These are phyloP conservation scores for Ustilago trichophora DNA, from an alignment of 1,284 basidiomycete genomes.

Conservation along the genomic window DNA sequence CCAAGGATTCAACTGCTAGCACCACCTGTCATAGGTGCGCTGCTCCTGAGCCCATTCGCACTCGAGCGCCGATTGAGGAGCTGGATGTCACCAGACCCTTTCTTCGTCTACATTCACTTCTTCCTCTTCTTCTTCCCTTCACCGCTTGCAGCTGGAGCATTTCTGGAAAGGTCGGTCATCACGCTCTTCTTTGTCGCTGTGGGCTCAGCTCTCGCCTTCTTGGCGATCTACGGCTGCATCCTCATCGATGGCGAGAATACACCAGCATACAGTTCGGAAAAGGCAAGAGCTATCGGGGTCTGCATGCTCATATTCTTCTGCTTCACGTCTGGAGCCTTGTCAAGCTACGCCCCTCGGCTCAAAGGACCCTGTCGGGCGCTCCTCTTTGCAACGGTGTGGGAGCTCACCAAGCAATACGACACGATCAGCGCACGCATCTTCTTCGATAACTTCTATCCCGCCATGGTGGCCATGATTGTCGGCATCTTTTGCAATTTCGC, in stretches of 20 bases:
- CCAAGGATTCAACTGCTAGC: constrained; percentile 14
- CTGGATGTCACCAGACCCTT: constrained; percentile 39
- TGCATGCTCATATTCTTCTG: constrained; percentile 42
- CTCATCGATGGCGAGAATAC: constrained; percentile 43
- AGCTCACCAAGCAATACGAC: constrained; percentile 40
- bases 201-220: constrained; percentile 37
- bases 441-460: constrained; percentile 49
- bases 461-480: constrained; percentile 45
- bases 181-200: constrained; percentile 36
- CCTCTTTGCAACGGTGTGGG: constrained; percentile 51
- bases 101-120: constrained; percentile 41
- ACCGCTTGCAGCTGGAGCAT: constrained; percentile 45
- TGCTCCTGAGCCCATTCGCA: constrained; percentile 45
- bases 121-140: constrained; percentile 59
- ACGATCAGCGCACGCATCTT: constrained; percentile 47
- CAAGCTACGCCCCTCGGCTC: constrained; percentile 50
- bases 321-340: constrained; percentile 41
- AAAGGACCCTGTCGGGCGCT: constrained; percentile 40
- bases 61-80: constrained; percentile 17
- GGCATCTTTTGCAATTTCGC: constrained; percentile 40
- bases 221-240: constrained; percentile 42
- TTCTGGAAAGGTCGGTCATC: constrained; percentile 49
- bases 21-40: constrained; percentile 22
- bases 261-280: constrained; percentile 23
- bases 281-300: constrained; percentile 51